Evolutionary conservation across 2,329 filamentous ascomycete species (phyloP).

Genomic region (Aspergillus quadrilineatus): DNA sequence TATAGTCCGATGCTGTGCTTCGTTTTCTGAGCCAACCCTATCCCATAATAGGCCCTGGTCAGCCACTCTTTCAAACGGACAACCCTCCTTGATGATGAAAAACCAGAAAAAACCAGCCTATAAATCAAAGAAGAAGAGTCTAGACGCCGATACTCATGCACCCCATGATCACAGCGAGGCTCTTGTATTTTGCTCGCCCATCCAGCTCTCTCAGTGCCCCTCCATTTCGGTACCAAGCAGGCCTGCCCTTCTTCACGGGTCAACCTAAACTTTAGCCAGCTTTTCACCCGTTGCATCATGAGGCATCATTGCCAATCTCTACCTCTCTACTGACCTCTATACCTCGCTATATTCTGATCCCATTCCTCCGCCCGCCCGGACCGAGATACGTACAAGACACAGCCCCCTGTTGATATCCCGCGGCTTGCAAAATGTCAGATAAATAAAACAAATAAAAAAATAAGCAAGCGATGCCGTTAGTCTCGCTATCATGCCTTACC

Average conservation of each 20-base stretch:
- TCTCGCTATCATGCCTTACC: not conserved
- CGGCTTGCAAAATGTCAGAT: not conserved
- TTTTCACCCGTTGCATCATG: slow-evolving; percentile 1
- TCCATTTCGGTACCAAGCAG: not conserved
- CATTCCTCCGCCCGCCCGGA: not conserved
- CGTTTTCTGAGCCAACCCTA: slow-evolving; percentile 4
- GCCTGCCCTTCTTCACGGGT: slow-evolving; percentile 2
- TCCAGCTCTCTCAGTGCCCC: not conserved
- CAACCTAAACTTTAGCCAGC: not conserved
- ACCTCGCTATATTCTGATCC: not conserved
- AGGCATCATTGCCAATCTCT: not conserved
- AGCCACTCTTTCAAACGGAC: not conserved
- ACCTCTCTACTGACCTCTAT: not conserved
- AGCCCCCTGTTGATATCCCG: not conserved
- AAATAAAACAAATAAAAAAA: not conserved
- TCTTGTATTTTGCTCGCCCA: not conserved
- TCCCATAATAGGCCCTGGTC: slow-evolving; percentile 14
- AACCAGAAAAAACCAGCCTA: not conserved
- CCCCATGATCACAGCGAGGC: slow-evolving; percentile 7
- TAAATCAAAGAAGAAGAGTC: not conserved
- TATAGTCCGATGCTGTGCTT: slow-evolving; percentile 16
- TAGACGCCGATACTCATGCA: not conserved
- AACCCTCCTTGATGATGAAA: not conserved
- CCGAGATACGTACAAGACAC: not conserved
- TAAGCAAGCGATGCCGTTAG: not conserved